Evolutionary conservation across 352 stramenopile genomes (phyloP).

Genomic region (Pythium scleroteichum): DNA sequence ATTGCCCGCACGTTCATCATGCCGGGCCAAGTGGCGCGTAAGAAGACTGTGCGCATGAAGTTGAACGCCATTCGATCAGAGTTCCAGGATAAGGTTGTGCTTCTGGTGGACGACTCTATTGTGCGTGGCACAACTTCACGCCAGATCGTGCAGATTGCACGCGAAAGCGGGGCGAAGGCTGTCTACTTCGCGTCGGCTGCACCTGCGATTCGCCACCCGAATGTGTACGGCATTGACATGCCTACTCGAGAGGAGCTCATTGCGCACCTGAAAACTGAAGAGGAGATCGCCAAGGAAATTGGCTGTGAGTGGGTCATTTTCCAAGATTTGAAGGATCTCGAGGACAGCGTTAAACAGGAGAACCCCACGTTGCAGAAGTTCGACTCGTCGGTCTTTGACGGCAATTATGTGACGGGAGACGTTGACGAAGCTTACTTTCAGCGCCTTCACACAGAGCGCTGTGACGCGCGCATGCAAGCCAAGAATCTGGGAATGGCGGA

Average conservation of each 20-base stretch:
- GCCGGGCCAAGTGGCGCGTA: constrained; percentile 94
- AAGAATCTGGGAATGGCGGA: constrained; percentile 83
- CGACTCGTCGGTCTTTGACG: constrained; percentile 97
- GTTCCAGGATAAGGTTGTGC: constrained; percentile 94
- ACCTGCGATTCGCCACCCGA: constrained; percentile 98
- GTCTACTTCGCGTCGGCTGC: constrained; percentile 97
- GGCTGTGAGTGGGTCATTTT: constrained; percentile 96
- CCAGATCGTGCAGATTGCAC: constrained; percentile 98
- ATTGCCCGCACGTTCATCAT: constrained; percentile 99
- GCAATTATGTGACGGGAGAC: constrained; percentile 95
- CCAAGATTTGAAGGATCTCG: constrained; percentile 91
- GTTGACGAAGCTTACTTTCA: constrained; percentile 86
- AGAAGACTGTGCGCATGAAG: constrained; percentile 99
- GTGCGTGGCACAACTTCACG: constrained; percentile 98
- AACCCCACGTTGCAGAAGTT: constrained; percentile 79
- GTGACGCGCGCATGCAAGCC: constrained; percentile 79
- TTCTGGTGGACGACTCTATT: constrained; percentile 99
- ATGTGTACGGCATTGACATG: constrained; percentile 99
- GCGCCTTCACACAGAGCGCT: constrained; percentile 74
- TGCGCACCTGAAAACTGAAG: constrained; percentile 93
- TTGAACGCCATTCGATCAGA: constrained; percentile 95
- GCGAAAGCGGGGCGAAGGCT: constrained; percentile 96
- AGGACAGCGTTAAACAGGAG: constrained; percentile 83
- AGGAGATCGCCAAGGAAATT: constrained; percentile 94
- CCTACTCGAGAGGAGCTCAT: constrained; percentile 97